phyloP scores from a whole-genome alignment of 352 stramenopile genomes.

The Globisporangium paroecandrum region DNA sequence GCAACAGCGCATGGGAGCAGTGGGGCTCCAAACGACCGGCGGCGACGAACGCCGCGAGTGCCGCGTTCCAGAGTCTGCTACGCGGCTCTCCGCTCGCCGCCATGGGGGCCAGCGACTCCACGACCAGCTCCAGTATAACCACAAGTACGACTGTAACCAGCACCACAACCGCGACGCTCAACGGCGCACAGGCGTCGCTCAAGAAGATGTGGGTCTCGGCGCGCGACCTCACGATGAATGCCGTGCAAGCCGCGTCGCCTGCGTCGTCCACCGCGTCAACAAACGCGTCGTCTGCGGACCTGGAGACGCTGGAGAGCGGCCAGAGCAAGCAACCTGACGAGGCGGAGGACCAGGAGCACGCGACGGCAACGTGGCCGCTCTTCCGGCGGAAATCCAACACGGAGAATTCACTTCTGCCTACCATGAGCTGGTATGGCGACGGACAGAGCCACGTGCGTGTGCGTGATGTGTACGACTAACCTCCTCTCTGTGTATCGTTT shows the following conservation, averaged over 20 bases:
- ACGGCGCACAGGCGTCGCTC: conserved; percentile 24
- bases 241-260: conserved; percentile 10
- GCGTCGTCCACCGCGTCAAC: conserved; percentile 12
- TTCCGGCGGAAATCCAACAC: conserved; percentile 38
- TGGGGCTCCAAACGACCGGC: conserved; percentile 64
- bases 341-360: conserved; percentile 21
- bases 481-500: neutral
- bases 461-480: neutral
- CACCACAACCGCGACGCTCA: neutral
- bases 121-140: conserved; percentile 21
- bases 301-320: conserved; percentile 49
- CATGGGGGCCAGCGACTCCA: conserved; percentile 24
- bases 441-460: neutral
- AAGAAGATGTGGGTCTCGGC: conserved; percentile 66
- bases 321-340: conserved; percentile 18
- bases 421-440: conserved; percentile 53
- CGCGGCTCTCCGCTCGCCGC: conserved; percentile 46
- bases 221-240: conserved; percentile 45
- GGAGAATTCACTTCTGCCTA: conserved; percentile 31
- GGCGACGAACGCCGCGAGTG: conserved; percentile 21
- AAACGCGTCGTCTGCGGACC: conserved; percentile 10
- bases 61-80: conserved; percentile 48
- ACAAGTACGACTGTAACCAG: neutral
- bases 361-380: conserved; percentile 32
- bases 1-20: conserved; percentile 60